These are phyloP conservation scores for Naegleria fowleri DNA, from an alignment of 208 protist genomes.

Conservation along the genomic window DNA sequence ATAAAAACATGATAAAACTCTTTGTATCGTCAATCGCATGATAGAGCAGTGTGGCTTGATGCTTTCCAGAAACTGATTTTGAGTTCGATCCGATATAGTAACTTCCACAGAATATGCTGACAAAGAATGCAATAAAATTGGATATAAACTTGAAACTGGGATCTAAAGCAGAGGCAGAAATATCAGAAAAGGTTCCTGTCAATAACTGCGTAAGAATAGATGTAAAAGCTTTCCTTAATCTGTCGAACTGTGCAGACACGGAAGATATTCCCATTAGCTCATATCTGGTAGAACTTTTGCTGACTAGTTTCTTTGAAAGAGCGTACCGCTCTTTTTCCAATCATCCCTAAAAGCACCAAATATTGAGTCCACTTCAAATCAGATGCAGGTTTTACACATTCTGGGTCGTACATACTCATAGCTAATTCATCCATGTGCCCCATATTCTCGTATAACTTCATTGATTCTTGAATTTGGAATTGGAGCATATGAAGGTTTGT, in stretches of 20 bases:
- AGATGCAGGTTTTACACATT: background rate
- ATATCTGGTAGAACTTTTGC: background rate
- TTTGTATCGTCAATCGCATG: background rate
- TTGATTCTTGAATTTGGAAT: background rate
- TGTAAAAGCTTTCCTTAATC: background rate
- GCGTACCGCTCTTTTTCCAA: background rate
- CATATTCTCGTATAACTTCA: background rate
- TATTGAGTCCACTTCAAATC: background rate
- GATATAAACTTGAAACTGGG: background rate
- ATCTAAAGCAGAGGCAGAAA: background rate
- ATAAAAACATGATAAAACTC: background rate
- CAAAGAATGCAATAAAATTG: background rate
- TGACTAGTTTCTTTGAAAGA: background rate
- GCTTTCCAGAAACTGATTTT: background rate
- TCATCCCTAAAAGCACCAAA: background rate
- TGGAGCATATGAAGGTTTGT: background rate
- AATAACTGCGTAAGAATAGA: background rate
- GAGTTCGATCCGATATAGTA: background rate
- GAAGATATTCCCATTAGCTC: background rate
- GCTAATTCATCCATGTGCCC: background rate
- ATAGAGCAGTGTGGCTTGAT: background rate
- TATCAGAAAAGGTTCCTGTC: background rate
- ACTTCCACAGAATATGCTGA: background rate
- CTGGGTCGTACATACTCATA: background rate
- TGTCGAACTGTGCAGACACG: background rate